A percentile compares a stretch with the other conserved stretches of the same genome.
These are phyloP conservation scores for Penicillium herquei DNA, from an alignment of 495 filamentous ascomycete genomes.

Conservation along the genomic window DNA sequence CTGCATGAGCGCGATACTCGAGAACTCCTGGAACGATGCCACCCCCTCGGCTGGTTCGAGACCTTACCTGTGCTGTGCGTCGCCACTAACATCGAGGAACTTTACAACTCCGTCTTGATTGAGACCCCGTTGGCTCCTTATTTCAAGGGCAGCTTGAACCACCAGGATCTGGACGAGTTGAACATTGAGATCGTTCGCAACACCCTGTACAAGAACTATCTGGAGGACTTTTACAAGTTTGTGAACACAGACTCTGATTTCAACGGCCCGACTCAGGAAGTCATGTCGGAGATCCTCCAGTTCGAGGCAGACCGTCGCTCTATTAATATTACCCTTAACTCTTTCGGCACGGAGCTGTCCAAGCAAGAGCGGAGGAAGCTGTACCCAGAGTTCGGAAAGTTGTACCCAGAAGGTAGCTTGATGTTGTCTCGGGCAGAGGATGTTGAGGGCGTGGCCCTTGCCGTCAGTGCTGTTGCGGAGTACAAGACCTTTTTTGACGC, in stretches of 20 bases:
- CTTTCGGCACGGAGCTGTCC: slow-evolving; percentile 93
- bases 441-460: slow-evolving; percentile 86
- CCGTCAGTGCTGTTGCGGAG: slow-evolving; percentile 85
- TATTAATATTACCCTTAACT: slow-evolving; percentile 99
- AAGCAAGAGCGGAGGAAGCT: slow-evolving; percentile 94
- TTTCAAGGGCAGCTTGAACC: slow-evolving; percentile 92
- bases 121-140: slow-evolving; percentile 95
- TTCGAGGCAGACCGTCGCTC: slow-evolving; percentile 95
- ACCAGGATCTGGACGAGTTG: slow-evolving; percentile 95
- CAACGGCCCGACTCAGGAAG: slow-evolving; percentile 80
- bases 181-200: slow-evolving; percentile 99
- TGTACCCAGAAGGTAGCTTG: slow-evolving; percentile 91
- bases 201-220: slow-evolving; percentile 98
- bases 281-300: slow-evolving; percentile 92
- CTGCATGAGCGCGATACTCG: slow-evolving; percentile 96
- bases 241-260: slow-evolving; percentile 84
- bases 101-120: slow-evolving; percentile 96
- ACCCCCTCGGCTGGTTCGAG: slow-evolving; percentile 98
- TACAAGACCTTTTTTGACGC: slow-evolving; percentile 95
- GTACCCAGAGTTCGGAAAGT: slow-evolving; percentile 84
- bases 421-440: slow-evolving; percentile 97
- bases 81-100: slow-evolving; percentile 95
- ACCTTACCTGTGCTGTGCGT: slow-evolving; percentile 97
- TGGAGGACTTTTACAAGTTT: slow-evolving; percentile 95
- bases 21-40: slow-evolving; percentile 92